A percentile compares a stretch with the other conserved stretches of the same genome.
Evolutionary conservation across 1,139 yeast species (phyloP).

Genomic region (Yamadazyma blattariae): DNA sequence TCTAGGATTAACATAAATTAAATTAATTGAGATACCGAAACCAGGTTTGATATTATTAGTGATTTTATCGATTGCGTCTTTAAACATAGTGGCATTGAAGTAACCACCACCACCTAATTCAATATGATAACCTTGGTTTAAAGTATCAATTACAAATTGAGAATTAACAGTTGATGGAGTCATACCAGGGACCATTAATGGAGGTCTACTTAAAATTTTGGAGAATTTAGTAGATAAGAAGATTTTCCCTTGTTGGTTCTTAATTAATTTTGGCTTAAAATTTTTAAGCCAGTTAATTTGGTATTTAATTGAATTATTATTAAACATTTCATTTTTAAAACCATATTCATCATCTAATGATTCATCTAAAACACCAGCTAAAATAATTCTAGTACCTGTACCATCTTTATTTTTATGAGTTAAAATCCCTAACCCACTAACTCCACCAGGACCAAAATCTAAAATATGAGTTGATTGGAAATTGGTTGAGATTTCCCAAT

Average conservation of each 20-base stretch:
- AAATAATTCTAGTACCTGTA: conserved; percentile 90
- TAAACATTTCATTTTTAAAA: conserved; percentile 90
- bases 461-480: conserved; percentile 82
- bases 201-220: conserved; percentile 89
- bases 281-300: conserved; percentile 86
- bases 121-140: conserved; percentile 95
- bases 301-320: conserved; percentile 62
- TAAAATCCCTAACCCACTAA: conserved; percentile 91
- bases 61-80: conserved; percentile 72
- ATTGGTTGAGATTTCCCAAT: conserved; percentile 90
- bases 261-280: conserved; percentile 80
- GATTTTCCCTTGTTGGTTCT: conserved; percentile 67
- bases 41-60: conserved; percentile 71
- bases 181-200: conserved; percentile 98
- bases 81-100: conserved; percentile 69
- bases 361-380: conserved; percentile 84
- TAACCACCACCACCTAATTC: conserved; percentile 99
- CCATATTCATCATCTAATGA: conserved; percentile 79
- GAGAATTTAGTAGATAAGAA: conserved; percentile 94
- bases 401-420: conserved; percentile 98
- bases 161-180: conserved; percentile 97
- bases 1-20: conserved; percentile 94
- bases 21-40: conserved; percentile 84
- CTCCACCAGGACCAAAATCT: conserved; percentile 99
- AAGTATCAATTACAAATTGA: conserved; percentile 86